Evolutionary conservation across 495 filamentous ascomycete genomes (phyloP), one percentile per base, ranked within the genome.

Genomic region (Aspergillus saccharolyticus): DNA sequence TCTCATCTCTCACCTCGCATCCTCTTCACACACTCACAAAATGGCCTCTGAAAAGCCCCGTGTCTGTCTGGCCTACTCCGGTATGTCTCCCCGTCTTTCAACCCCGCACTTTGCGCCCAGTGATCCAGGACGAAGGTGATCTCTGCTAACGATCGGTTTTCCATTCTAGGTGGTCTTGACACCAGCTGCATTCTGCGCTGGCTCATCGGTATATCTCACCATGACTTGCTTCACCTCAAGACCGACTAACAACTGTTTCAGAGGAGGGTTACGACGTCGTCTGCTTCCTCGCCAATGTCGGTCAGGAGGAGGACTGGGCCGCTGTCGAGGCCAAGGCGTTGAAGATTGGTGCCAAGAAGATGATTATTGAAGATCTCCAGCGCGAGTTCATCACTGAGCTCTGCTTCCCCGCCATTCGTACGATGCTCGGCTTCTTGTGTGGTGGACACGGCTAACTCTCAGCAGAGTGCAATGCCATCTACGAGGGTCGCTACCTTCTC

Each of bases 311-410:
- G 45, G 57, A 59, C 45, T 59, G 57, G 57, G 57, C 57, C 39
- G 57, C 57, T 24, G 57, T 59, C n/a, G 57, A 59, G 52, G n/a
- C 33, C 16, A 59, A 59, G 52, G 57, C 57, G 46, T 45, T 59
- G n/a, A 55, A 59, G 57, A 59, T 59, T 28, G 57, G 57, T 42
- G 57, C 57, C 15, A 59, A 59, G 57, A 59, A 59, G 57, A 59
- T 59, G 57, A 54, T 59, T 5, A 59, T 59, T 18, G 52, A 59
- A 49, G 57, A 59, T 33, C 46, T 59, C 28, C 57, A 47, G 18
- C 48, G 74, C 61, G 86, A 92, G 70, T 92, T 96, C 63, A 83
- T 95, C 62, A 87, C 92, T 64, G 81, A 96, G 76, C 80, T 96
- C 15, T 90, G 90, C 76, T 93, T 87, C 83, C 87, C 83, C 51